Conservation (phyloP, 2,329 filamentous ascomycete species). For the Graphilbum ipis-grandicollis region DNA sequence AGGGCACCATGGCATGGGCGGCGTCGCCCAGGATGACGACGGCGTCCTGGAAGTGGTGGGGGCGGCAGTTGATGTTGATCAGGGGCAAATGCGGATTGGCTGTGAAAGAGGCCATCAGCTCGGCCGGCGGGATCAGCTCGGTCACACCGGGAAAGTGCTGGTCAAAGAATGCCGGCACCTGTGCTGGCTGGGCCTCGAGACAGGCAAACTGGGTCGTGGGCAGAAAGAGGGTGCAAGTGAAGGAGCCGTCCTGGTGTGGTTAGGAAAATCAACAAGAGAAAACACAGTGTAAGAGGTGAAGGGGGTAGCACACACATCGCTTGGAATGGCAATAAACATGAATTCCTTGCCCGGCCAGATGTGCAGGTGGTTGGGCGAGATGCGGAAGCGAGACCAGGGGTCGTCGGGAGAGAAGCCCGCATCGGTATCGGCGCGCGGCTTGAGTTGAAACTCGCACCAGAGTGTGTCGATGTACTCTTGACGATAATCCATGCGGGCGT, state of each 20-base stretch:
- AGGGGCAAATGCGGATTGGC: conserved; percentile 79
- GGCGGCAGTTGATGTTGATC: conserved; percentile 82
- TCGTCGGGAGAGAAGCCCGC: conserved; percentile 13
- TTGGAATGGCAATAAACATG: conserved; percentile 97
- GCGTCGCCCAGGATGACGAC: conserved; percentile 84
- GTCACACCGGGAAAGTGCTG: conserved; percentile 76
- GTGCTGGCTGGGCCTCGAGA: conserved; percentile 45
- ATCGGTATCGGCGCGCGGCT: conserved; percentile 22
- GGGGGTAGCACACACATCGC: conserved; percentile 26
- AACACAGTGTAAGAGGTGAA: background rate
- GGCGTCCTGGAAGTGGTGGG: conserved; percentile 63
- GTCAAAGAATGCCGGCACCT: conserved; percentile 59
- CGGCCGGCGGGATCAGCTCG: conserved; percentile 45
- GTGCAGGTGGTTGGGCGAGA: conserved; percentile 85
- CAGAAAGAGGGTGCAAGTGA: conserved; percentile 88
- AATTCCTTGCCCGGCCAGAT: conserved; percentile 91
- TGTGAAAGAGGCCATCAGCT: conserved; percentile 58
- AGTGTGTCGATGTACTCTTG: conserved; percentile 93
- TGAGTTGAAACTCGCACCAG: conserved; percentile 91
- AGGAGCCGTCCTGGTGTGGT: conserved; percentile 78
- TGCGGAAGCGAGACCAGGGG: conserved; percentile 41
- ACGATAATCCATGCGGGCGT: conserved; percentile 70
- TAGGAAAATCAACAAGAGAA: background rate
- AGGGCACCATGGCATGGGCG: conserved; percentile 94
- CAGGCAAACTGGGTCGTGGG: conserved; percentile 50